Evolutionary conservation across 441 rosid genomes (phyloP), one percentile per base, ranked within the genome.

Genomic region (Corymbia calophylla): DNA sequence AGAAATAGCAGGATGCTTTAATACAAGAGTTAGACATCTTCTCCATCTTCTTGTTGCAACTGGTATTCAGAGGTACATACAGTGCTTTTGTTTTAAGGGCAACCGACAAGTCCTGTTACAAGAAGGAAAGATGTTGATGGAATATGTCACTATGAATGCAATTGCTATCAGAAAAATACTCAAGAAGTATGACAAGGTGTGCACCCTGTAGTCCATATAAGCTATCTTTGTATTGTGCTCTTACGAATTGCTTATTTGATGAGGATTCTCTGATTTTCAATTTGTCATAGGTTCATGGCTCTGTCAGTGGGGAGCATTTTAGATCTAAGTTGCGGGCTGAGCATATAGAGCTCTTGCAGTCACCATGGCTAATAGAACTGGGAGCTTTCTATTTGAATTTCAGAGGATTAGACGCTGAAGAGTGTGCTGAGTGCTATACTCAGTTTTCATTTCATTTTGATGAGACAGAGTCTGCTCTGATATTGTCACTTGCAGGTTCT

Each of bases 321-420:
- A 97, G 94, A 88, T 93, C 95, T 92, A 97, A 96, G 94, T 84
- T 97, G 98, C 92, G 95, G 90, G 96, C 97, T 3, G 97, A 96
- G 88, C 98, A 97, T 70, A 93, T 94, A 56, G 99, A 97, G 94
- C 96, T 97, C 47, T 91, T 97, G 93, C 98, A 95, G 64, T 97
- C 96, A 29, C 99, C 99, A 87, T 97, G 99, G 99, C 93, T 97
- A 56, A 93, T 97, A 88, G 99, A 97, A 91, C 91, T 97, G 91
- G 99, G 99, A 89, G 99, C 97, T 48, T 96, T 97, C 90, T 95
- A 89, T 91, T 93, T 97, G 91, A 97, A 97, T 92, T 94, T 93
- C 49, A 86, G 90, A 89, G 96, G 94, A 25, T 91, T 94, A 62
- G 94, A 95, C 16, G 88, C 90, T 89, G 93, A 87, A 86, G 94